phyloP scores from a whole-genome alignment of 805 yeast species.

The Clavispora santaluciae region DNA sequence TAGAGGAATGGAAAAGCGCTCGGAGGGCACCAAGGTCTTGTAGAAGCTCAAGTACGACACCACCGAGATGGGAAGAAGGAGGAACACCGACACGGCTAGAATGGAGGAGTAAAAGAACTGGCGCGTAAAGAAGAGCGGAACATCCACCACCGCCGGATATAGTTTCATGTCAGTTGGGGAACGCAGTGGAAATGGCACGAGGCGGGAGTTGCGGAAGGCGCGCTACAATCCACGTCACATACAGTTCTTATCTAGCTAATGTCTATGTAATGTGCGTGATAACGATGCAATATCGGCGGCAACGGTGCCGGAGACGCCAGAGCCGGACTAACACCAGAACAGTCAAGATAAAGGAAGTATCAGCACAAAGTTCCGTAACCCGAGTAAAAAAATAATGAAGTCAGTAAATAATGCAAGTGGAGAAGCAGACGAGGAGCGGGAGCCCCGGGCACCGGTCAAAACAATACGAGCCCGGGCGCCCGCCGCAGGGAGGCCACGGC shows the following conservation, averaged over 20 bases:
- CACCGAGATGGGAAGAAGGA: constrained; percentile 33
- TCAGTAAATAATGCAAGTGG: constrained; percentile 1
- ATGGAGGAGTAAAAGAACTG: constrained; percentile 11
- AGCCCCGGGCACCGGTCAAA: too few species aligned
- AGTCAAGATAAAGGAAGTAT: neutral
- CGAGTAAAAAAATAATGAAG: neutral
- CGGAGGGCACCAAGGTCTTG: constrained; percentile 28
- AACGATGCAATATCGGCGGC: too few species aligned
- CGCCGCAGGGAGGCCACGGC: too few species aligned
- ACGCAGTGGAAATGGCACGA: too few species aligned
- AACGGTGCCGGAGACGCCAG: too few species aligned
- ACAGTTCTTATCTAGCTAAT: neutral
- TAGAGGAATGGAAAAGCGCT: constrained; percentile 10
- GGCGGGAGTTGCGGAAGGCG: too few species aligned
- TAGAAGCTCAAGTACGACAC: constrained; percentile 34
- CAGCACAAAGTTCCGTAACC: neutral
- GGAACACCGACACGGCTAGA: constrained; percentile 16
- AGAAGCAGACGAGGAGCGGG: too few species aligned
- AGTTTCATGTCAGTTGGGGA: neutral
- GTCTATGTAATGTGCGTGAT: neutral
- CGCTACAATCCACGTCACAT: neutral
- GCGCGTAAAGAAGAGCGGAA: constrained; percentile 12
- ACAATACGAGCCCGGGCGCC: too few species aligned
- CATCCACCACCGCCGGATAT: neutral
- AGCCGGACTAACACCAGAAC: too few species aligned